phyloP scores from a whole-genome alignment of 2,329 filamentous ascomycete species.

The Pseudogymnoascus sp. region DNA sequence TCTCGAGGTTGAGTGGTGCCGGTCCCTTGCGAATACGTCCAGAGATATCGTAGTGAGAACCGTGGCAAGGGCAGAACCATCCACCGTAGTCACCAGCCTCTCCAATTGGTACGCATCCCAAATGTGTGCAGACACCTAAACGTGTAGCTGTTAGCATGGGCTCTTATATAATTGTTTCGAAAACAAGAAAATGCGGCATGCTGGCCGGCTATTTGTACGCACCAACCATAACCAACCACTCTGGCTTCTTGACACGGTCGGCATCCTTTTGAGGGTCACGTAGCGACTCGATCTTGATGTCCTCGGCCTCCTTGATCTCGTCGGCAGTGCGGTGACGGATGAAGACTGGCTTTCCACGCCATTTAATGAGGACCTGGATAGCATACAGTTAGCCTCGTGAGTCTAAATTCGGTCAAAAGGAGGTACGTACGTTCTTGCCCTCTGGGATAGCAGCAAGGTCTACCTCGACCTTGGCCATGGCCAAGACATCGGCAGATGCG shows the following conservation, averaged over 20 bases:
- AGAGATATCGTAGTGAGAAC: constrained; percentile 99
- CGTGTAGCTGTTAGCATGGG: constrained; percentile 13
- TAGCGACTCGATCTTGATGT: constrained; percentile 70
- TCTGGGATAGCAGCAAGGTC: constrained; percentile 87
- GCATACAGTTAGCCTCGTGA: constrained; percentile 16
- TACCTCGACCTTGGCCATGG: constrained; percentile 99
- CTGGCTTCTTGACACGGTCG: constrained; percentile 93
- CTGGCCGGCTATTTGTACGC: constrained; percentile 26
- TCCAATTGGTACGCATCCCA: constrained; percentile 98
- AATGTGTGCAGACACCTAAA: constrained; percentile 91
- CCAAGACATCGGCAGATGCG: constrained; percentile 93
- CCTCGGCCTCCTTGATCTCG: constrained; percentile 93
- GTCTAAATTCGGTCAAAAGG: not conserved
- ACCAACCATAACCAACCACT: constrained; percentile 99
- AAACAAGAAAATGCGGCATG: not conserved
- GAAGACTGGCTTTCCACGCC: constrained; percentile 99
- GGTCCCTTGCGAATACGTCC: constrained; percentile 96
- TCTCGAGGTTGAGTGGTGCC: constrained; percentile 93
- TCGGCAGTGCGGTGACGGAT: constrained; percentile 91
- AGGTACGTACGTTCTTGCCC: constrained; percentile 85
- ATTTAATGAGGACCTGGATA: constrained; percentile 90
- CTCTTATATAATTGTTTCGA: constrained; percentile 18
- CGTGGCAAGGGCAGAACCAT: constrained; percentile 99
- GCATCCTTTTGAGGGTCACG: constrained; percentile 86
- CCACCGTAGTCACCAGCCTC: constrained; percentile 96